Base-by-base conservation (phyloP, 2,329 filamentous ascomycete genomes). In the Septoria linicola region DNA sequence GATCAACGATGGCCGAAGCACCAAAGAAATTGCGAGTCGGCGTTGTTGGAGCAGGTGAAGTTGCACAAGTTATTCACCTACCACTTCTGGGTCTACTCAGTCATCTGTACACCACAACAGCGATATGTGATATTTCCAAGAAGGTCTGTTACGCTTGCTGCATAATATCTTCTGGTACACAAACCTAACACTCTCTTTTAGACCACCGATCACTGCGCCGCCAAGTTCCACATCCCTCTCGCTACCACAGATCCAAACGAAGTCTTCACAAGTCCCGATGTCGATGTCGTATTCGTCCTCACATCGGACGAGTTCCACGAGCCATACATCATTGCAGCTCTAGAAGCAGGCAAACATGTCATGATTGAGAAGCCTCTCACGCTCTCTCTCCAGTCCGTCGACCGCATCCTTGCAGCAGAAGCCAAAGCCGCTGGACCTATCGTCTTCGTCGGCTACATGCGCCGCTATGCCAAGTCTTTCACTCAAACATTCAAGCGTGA, bases 321-420 rank as follows among this genome's bases (percentile, higher is more conserved):
- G n/a, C 53, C 67, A 3, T 75, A 81, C 50, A 74, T 73, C 2
- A 69, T 83, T 20, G 59, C 74, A 0, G 80, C 80, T 0, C 69
- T 85, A 1, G 55, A 76, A 46, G 66, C 76, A 13, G 72, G 75
- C 46, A 85, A 85, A 62, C 70, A 78, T 54, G 76, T 78, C 8
- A 72, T 85, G 52, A 68, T 85, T 3, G 81, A 85, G 62, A 83
- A 83, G 51, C 82, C 82, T 0, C 59, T 81, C 1, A 73, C 79
- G 0, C 61, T 84, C 3, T 77, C 71, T 19, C 65, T 77, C 16
- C 70, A 68, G 2, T 74, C 76, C 40, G 68, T 76, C 0, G 66
- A 76, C 20, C 62, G 67, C 0, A 75, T 85, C 17, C 66, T 77
- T 23, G 73, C 69, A 0, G 80, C 80, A 0, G 77, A 82, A 61